Conservation (phyloP, 805 yeast species). For the Candida vartiovaarae region DNA sequence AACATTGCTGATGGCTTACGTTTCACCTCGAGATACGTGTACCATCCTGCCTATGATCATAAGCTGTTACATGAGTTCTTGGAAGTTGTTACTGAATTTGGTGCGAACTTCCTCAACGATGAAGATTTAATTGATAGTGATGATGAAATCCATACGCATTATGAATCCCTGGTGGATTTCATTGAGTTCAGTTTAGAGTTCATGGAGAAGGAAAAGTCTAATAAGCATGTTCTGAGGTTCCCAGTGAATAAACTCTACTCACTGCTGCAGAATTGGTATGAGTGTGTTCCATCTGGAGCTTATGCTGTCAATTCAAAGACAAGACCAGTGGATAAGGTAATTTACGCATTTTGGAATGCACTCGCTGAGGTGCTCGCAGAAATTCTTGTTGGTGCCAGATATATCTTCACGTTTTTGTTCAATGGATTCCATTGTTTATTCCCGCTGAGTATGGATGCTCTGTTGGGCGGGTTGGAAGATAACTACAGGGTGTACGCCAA, state of each 20-base stretch:
- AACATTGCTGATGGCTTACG: conserved; percentile 15
- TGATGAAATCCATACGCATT: conserved; percentile 4
- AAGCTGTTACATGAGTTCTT: conserved; percentile 13
- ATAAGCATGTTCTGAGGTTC: conserved; percentile 11
- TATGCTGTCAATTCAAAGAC: conserved; percentile 10
- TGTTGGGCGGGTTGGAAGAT: conserved; percentile 6
- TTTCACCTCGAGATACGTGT: conserved; percentile 13
- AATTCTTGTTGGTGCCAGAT: conserved; percentile 11
- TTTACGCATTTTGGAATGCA: conserved; percentile 15
- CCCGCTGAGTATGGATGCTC: conserved; percentile 6
- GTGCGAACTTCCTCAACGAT: conserved; percentile 6
- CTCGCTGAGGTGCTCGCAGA: conserved; percentile 13
- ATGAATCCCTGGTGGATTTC: conserved; percentile 5
- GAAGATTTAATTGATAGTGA: conserved; percentile 5
- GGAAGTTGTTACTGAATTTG: conserved; percentile 15
- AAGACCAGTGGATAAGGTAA: conserved; percentile 8
- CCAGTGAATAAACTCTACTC: conserved; percentile 14
- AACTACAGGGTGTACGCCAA: conserved; percentile 10
- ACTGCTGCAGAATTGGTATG: conserved; percentile 13
- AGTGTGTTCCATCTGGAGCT: conserved; percentile 12
- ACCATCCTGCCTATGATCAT: conserved; percentile 18
- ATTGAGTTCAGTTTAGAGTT: conserved; percentile 5
- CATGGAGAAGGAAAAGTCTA: conserved; percentile 4
- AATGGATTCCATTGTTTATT: conserved; percentile 16
- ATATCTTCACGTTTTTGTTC: conserved; percentile 16